Conservation (phyloP, 495 filamentous ascomycete species). For the Lasiosphaeris hirsuta region DNA sequence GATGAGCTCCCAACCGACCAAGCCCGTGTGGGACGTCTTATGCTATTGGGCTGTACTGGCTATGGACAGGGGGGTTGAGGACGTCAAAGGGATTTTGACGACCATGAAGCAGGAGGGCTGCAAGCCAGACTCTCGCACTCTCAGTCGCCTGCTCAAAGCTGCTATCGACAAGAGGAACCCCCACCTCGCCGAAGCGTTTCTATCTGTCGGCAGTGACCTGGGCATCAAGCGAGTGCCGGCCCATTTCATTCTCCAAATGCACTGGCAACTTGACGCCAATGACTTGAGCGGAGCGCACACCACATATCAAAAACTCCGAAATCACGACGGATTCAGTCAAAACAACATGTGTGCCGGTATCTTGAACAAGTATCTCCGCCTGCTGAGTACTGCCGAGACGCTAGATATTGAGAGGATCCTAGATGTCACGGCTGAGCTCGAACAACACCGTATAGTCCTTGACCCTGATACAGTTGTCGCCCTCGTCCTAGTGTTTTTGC, state of each 20-base stretch:
- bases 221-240: conserved; percentile 58
- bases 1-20: conserved; percentile 42
- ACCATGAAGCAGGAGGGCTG: conserved; percentile 45
- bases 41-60: conserved; percentile 71
- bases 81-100: conserved; percentile 64
- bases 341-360: conserved; percentile 57
- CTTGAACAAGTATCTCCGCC: conserved; percentile 72
- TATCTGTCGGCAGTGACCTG: conserved; percentile 58
- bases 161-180: conserved; percentile 67
- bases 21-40: conserved; percentile 62
- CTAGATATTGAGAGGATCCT: conserved; percentile 64
- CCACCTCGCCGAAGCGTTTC: conserved; percentile 69
- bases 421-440: conserved; percentile 69
- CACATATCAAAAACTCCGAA: conserved; percentile 57
- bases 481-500: conserved; percentile 66
- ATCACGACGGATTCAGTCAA: conserved; percentile 42
- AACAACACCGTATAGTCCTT: conserved; percentile 63
- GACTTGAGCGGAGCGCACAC: conserved; percentile 65
- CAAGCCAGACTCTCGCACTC: conserved; percentile 62
- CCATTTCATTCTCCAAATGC: conserved; percentile 71
- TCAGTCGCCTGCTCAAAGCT: conserved; percentile 71
- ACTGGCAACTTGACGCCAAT: conserved; percentile 64
- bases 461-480: conserved; percentile 68
- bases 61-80: conserved; percentile 64
- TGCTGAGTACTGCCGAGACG: conserved; percentile 55